Base-by-base conservation (phyloP, 2,329 filamentous ascomycete genomes). In the Ophiosphaerella korrae region DNA sequence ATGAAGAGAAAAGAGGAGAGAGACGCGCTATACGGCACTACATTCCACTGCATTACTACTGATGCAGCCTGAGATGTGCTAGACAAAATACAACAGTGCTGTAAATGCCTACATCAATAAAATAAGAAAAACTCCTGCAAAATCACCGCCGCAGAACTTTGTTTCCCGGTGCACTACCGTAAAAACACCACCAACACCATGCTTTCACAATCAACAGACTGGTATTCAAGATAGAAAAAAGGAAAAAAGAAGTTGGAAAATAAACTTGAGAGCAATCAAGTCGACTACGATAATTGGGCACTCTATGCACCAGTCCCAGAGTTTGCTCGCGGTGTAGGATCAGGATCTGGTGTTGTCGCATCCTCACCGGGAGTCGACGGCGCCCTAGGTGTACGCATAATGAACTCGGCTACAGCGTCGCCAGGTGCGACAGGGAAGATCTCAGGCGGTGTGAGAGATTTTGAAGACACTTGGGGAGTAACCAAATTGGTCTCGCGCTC, bases 361-460 rank as follows among this genome's bases (percentile, higher is more conserved):
- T 60, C 55, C 14, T 52, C 32, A 24, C 26, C 26, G 5, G 59
- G 61, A 44, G 75, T 73, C 7, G 57, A 63, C 12, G 66, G 62
- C 12, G 66, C 61, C 47, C 67, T 74, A 2, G 76, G 75, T 8
- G 76, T 78, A 16, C 75, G 70, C 48, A 74, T 67, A 36, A 73
- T 72, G 43, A 77, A 73, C 11, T 73, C 70, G 13, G 73, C 64
- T 3, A 56, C 54, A 16, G 50, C 41, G 35, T 63, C 44, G 7
- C 78, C 80, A 2, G 78, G 78, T 9, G 66, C 57, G 9, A 55
- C 71, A 7, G 78, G 76, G 54, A 83, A 82, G 21, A 82, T 70
- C 51, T 80, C 76, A 3, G 80, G 80, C 50, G 80, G 80, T 51
- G 79, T 82, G 47, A 82, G 74, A 2, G 75, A 70, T 41, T 64